Base-by-base conservation (phyloP, 2,329 filamentous ascomycete species). In the Talaromyces piceae region DNA sequence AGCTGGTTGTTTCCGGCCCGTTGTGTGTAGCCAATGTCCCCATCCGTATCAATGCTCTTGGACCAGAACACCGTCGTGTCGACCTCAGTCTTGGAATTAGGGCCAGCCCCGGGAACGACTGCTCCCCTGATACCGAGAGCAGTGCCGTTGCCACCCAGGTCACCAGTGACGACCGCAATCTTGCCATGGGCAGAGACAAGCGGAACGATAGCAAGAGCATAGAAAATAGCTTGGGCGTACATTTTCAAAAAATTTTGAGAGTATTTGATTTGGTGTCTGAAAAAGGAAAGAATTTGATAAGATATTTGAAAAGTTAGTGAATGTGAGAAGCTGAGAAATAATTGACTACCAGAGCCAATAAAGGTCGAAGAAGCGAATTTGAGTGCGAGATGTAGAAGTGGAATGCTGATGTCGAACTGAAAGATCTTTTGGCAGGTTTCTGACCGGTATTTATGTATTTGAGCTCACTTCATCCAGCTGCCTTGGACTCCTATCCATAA, bases 1-100 rank as follows among this genome's bases (percentile, higher is more conserved):
- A 51, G 44, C 44, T 51, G 25, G 44, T 51, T 51, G 23, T 43
- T 47, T 26, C 49, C 49, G 25, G 43, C 44, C 16, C 43, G 37
- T 5, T 49, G 37, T 23, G 50, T 52, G 11, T 22, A 45, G 13
- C 50, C 50, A 27, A 45, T 31, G 16, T 48, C 50, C 4, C 45
- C 22, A 26, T 48, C 50, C 13, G 45, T 52, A 20, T 12, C n/a
- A 37, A 51, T 53, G 18, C 50, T 20, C 16, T 47, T 41, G 5
- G 49, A 51, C 43, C 33, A 41, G 28, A 52, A 52, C n/a, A 52
- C 27, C 2, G 50, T 52, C 2, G 50, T 52, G 31, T 52, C 50
- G 26, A 52, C 50, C 26, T 52, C 50, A 7, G 50, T 52, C 50
- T 3, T 1, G 11, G 16, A 45, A 39, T 52, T 52, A 13, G 45